Evolutionary conservation across 257 asterid genomes (phyloP).

Genomic region (Salvia splendens): DNA sequence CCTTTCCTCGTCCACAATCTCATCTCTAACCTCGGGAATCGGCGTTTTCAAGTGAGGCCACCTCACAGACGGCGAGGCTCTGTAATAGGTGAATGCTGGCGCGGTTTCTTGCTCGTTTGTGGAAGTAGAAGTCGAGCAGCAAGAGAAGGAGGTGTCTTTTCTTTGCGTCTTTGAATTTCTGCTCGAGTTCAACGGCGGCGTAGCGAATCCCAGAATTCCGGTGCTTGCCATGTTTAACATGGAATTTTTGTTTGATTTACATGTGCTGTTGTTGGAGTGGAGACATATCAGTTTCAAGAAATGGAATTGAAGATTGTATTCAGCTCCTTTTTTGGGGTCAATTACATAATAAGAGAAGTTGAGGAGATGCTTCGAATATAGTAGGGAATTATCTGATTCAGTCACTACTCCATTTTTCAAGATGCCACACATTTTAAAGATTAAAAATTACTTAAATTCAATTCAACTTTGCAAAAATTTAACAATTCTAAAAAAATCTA

Average conservation of each 20-base stretch:
- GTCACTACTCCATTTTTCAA: too few species aligned
- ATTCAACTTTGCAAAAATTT: too few species aligned
- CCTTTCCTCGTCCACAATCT: conserved; percentile 36
- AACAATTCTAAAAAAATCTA: too few species aligned
- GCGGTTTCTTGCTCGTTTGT: conserved; percentile 47
- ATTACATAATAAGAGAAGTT: background rate
- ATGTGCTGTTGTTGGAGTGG: conserved; percentile 3
- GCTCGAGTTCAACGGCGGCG: conserved; percentile 45
- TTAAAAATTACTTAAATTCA: too few species aligned
- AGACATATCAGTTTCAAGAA: background rate
- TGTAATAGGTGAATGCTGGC: conserved; percentile 68
- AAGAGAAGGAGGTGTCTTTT: conserved; percentile 36
- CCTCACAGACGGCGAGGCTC: conserved; percentile 89
- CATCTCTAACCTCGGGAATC: conserved; percentile 32
- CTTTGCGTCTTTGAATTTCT: conserved; percentile 47
- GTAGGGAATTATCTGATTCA: background rate
- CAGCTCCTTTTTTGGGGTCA: background rate
- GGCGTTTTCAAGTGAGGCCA: conserved; percentile 74
- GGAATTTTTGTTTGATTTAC: conserved; percentile 28
- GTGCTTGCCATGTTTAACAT: conserved; percentile 49
- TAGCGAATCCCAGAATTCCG: conserved; percentile 49
- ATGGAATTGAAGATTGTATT: background rate
- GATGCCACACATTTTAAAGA: too few species aligned
- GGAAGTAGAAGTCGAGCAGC: conserved; percentile 58
- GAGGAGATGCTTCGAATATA: background rate